A percentile compares a stretch with the other conserved stretches of the same genome.
These are phyloP conservation scores for Arxiozyma heterogenica DNA, from an alignment of 1,139 yeast genomes.

Conservation along the genomic window DNA sequence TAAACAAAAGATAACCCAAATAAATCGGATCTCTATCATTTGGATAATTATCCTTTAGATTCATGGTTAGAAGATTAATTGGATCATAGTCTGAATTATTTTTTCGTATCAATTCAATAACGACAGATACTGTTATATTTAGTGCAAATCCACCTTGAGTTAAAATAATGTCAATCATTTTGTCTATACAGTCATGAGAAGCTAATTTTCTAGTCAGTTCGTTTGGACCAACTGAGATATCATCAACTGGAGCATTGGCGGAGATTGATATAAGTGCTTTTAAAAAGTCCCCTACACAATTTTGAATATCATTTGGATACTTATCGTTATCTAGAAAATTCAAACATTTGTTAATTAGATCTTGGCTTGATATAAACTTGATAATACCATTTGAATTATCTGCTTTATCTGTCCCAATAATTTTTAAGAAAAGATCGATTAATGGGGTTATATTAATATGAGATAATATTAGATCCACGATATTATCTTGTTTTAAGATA, in stretches of 20 bases:
- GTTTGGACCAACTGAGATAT: constrained; percentile 91
- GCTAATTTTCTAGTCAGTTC: constrained; percentile 84
- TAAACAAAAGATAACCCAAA: constrained; percentile 32
- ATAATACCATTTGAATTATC: constrained; percentile 58
- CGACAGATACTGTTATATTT: constrained; percentile 89
- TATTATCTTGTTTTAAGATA: constrained; percentile 38
- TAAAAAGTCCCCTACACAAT: constrained; percentile 88
- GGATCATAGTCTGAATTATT: constrained; percentile 93
- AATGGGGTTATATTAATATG: constrained; percentile 53
- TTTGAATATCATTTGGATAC: constrained; percentile 55
- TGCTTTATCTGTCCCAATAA: constrained; percentile 55
- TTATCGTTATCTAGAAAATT: constrained; percentile 41
- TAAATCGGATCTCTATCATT: constrained; percentile 74
- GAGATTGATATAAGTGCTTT: constrained; percentile 90
- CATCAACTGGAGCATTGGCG: constrained; percentile 57
- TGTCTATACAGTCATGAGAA: constrained; percentile 52
- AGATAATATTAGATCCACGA: constrained; percentile 45
- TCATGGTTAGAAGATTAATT: constrained; percentile 74
- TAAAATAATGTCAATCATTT: constrained; percentile 65
- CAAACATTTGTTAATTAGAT: constrained; percentile 42
- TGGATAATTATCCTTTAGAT: constrained; percentile 81
- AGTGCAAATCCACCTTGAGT: constrained; percentile 74
- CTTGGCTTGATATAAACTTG: constrained; percentile 44
- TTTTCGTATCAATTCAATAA: constrained; percentile 88
- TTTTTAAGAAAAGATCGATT: constrained; percentile 61